A percentile compares a stretch with the other conserved stretches of the same genome.
phyloP scores from a whole-genome alignment of 2,329 filamentous ascomycete genomes.

The Thyridium curvatum region DNA sequence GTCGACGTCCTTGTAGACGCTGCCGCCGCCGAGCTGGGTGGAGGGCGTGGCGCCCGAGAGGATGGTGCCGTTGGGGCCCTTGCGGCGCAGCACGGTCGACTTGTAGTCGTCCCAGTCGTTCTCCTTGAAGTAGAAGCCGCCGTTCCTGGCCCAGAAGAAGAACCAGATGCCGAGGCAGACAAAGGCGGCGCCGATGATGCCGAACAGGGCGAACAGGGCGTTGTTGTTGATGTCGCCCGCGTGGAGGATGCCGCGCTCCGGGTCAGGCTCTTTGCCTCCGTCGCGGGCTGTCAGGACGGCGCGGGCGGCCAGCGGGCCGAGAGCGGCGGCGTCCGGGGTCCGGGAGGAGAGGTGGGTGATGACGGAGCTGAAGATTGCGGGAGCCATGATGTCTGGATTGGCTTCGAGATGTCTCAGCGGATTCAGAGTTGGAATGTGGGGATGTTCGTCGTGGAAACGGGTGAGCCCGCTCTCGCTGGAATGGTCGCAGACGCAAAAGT shows the following conservation, averaged over 20 bases:
- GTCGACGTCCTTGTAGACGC: constrained; percentile 70
- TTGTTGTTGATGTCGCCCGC: constrained; percentile 56
- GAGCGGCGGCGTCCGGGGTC: constrained; percentile 12
- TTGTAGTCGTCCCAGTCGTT: constrained; percentile 99
- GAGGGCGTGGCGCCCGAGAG: constrained; percentile 75
- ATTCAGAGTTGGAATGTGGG: constrained; percentile 3
- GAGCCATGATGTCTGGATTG: constrained; percentile 26
- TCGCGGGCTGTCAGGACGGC: constrained; percentile 36
- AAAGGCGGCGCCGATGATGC: constrained; percentile 71
- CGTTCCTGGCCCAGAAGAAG: constrained; percentile 97
- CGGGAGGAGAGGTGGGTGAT: constrained; percentile 19
- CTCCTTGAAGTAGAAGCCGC: constrained; percentile 80
- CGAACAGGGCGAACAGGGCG: constrained; percentile 80
- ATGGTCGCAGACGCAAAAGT: background rate
- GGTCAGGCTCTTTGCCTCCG: constrained; percentile 26
- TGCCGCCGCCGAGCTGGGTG: constrained; percentile 82
- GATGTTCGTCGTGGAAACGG: background rate
- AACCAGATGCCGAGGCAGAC: constrained; percentile 83
- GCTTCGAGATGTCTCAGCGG: constrained; percentile 1
- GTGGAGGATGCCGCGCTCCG: constrained; percentile 41
- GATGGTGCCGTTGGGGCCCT: constrained; percentile 82
- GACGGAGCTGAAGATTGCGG: constrained; percentile 26
- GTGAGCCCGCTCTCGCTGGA: background rate
- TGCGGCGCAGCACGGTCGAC: constrained; percentile 81
- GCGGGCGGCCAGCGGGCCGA: constrained; percentile 36